Conservation (phyloP, 257 asterid species). For the Nicotiana obtusifolia region DNA sequence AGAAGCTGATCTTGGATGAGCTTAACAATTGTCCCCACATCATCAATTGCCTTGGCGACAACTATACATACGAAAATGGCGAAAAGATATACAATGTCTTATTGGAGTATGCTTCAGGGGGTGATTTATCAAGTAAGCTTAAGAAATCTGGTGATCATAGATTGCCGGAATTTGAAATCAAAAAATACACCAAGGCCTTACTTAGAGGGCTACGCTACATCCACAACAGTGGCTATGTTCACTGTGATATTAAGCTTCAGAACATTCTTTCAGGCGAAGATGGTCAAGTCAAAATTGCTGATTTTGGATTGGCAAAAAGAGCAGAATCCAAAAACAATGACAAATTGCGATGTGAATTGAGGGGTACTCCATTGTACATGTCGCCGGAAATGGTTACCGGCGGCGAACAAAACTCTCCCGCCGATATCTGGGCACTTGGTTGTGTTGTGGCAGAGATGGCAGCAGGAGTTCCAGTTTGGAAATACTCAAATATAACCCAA, state of each 20-base stretch:
- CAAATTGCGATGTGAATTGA: conserved; percentile 29
- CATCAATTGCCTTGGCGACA: conserved; percentile 59
- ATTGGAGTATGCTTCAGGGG: conserved; percentile 75
- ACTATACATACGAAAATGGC: conserved; percentile 48
- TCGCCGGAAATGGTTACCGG: conserved; percentile 81
- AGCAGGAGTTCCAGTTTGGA: conserved; percentile 59
- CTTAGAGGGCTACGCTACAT: conserved; percentile 48
- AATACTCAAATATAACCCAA: conserved; percentile 40
- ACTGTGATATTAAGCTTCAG: conserved; percentile 83
- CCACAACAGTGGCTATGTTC: conserved; percentile 64
- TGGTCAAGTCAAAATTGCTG: conserved; percentile 55
- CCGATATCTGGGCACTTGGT: conserved; percentile 85
- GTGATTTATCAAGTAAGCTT: conserved; percentile 49
- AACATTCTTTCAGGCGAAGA: conserved; percentile 47
- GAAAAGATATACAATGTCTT: conserved; percentile 63
- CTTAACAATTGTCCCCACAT: conserved; percentile 49
- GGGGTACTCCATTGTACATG: conserved; percentile 93
- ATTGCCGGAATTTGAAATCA: conserved; percentile 45
- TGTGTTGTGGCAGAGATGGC: conserved; percentile 72
- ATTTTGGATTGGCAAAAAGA: conserved; percentile 74
- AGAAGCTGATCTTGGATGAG: conserved; percentile 51
- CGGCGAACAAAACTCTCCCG: conserved; percentile 54
- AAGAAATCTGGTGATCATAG: conserved; percentile 21
- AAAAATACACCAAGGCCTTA: conserved; percentile 37
- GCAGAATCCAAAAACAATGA: background rate